These are phyloP conservation scores for Dryas drummondii DNA, from an alignment of 306 rosid genomes.

Conservation along the genomic window DNA sequence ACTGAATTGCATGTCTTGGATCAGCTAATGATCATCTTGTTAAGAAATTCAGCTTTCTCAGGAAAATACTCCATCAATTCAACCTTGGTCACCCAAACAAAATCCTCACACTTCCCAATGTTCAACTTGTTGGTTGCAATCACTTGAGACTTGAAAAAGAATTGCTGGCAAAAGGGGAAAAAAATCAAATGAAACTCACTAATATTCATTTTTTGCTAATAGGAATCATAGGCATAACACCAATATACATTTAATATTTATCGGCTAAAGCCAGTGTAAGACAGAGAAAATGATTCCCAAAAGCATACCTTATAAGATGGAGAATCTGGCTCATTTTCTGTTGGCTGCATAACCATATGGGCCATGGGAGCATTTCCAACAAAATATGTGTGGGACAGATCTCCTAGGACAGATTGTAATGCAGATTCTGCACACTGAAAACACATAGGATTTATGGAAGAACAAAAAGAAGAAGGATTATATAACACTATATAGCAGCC, in stretches of 20 bases:
- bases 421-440: constrained; percentile 93
- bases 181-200: constrained; percentile 12
- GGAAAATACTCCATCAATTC: constrained; percentile 83
- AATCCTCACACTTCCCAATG: constrained; percentile 63
- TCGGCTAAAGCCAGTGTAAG: neutral
- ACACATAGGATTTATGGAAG: neutral
- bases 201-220: constrained; percentile 3
- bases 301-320: constrained; percentile 60
- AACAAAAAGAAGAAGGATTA: neutral
- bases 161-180: constrained; percentile 46
- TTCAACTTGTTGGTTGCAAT: constrained; percentile 63
- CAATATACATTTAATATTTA: neutral
- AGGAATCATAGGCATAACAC: neutral
- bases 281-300: constrained; percentile 9
- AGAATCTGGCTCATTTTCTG: constrained; percentile 40
- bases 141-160: constrained; percentile 90
- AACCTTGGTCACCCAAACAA: constrained; percentile 91
- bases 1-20: constrained; percentile 1
- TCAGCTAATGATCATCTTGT: constrained; percentile 86
- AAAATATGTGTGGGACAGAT: constrained; percentile 79
- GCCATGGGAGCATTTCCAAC: constrained; percentile 97
- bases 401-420: constrained; percentile 69
- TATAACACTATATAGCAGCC: constrained; percentile 9
- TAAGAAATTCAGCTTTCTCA: constrained; percentile 66
- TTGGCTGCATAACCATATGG: constrained; percentile 57